phyloP scores from a whole-genome alignment of 495 filamentous ascomycete genomes.

The Penicillium malachiteum region DNA sequence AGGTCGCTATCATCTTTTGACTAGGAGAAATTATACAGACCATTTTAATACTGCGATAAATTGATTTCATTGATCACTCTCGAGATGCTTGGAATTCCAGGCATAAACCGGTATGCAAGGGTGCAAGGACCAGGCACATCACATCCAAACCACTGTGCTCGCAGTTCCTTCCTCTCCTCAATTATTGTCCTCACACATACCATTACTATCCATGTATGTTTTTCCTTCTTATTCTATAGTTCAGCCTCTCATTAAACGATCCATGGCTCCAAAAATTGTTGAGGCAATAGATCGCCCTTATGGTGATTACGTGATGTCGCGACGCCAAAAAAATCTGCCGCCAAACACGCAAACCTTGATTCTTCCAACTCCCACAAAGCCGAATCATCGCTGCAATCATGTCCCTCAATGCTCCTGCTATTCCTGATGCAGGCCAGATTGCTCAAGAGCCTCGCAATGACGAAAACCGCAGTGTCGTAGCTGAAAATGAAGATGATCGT shows the following conservation, averaged over 20 bases:
- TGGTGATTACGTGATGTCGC: conserved; percentile 1
- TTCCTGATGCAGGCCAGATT: conserved; percentile 10
- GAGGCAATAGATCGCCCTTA: background rate
- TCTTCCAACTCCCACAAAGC: background rate
- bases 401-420: conserved; percentile 1
- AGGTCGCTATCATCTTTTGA: too few species aligned
- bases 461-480: conserved; percentile 5
- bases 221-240: background rate
- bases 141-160: too few species aligned
- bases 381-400: background rate
- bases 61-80: too few species aligned
- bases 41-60: too few species aligned
- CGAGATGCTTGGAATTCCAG: too few species aligned
- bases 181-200: too few species aligned
- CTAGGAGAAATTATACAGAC: too few species aligned
- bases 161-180: too few species aligned
- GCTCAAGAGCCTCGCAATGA: conserved; percentile 5
- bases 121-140: too few species aligned
- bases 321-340: conserved; percentile 3
- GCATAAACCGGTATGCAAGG: too few species aligned
- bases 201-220: too few species aligned
- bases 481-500: conserved; percentile 32
- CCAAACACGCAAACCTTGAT: background rate
- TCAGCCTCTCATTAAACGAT: background rate
- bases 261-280: background rate